Base-by-base conservation (phyloP, 108 stramenopile genomes). In the Cyclotella distinguenda region DNA sequence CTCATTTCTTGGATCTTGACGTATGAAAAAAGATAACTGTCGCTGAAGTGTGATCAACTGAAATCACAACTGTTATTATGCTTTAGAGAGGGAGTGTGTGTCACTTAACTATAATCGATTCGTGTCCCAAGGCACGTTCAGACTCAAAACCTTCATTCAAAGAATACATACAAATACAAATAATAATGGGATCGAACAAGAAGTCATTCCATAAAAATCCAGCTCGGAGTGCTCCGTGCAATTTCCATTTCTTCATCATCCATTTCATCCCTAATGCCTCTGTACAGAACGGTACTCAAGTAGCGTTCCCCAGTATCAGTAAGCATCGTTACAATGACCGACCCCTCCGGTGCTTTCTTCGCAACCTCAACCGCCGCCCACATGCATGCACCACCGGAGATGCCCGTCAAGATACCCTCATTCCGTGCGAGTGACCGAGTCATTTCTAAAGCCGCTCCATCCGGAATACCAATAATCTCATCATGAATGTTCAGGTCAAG, bases 261-360 rank as follows among this genome's bases (percentile, higher is more conserved):
- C 91, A 93, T 93, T 38, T 93, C 91, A 13, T 87, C 90, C 18
- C 43, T 27, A 33, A 94, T 90, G 32, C 53, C 52, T 23, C 55
- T 86, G 70, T 90, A 93, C 28, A 93, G 84, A 12, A 87, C 87
- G 21, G 91, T 93, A 12, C 82, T 84, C 51, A 93, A 56, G 66
- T 89, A 89, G 16, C 91, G 77, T 52, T 93, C 91, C n/a, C 86
- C 91, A 22, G 88, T 89, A 62, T 93, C 91, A 27, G 91, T 74
- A 26, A 93, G 49, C 75, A 93, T 86, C 35, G 83, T 79, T 6
- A 88, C 57, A 42, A 93, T 70, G 27, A 68, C 72, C 13, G 83
- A 74, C 10, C 91, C 91, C 47, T 74, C 70, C 0, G 84, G 75
- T 7, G 79, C 82, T 18, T 76, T 74, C 66, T 86, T 86, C 15